Base-by-base conservation (phyloP, 2,329 filamentous ascomycete genomes). In the Colletotrichum aenigma region DNA sequence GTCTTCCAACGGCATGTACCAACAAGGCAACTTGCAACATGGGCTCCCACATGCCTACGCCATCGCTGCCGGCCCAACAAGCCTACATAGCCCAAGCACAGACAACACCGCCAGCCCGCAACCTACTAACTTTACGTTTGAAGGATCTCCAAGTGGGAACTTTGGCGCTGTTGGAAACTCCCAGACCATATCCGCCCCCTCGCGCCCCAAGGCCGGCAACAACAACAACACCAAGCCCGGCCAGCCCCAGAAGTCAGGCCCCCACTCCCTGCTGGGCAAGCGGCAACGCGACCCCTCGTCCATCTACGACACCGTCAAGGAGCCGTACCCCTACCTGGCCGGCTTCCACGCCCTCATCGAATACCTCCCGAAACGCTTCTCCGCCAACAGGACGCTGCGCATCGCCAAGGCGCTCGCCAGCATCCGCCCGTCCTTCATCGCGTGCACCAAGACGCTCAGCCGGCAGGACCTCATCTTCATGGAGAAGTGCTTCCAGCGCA, bases 401-500 rank as follows among this genome's bases (percentile, higher is more conserved):
- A 98, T 98, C 78, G 96, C 95, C 75, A 95, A 96, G 85, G 94
- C 96, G 0, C 90, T 99, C 68, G 94, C 95, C 8, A 95, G 94
- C 60, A 98, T 98, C 79, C 93, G 97, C 9, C 96, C 97, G 3
- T 97, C 96, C 0, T 97, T 99, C 82, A 96, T 98, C 77, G 93
- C 96, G 13, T 97, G 95, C 77, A 98, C 95, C 24, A 94, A 95
- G 81, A 96, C 95, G n/a, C 88, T 98, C 76, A 96, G 95, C 78
- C 89, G 93, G 21, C 94, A 97, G 80, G 97, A 99, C 84, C 88
- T 98, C 32, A 93, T 99, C 26, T 98, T 98, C 84, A 98, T 98
- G 94, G 97, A 99, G 84, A 98, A 98, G 85, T 97, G 95, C 81
- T 95, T 98, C 82, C 97, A 99, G 84, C 92, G 97, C 48, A 97